phyloP scores from a whole-genome alignment of 192 early-diverging fungal species.

The Backusella circina region DNA sequence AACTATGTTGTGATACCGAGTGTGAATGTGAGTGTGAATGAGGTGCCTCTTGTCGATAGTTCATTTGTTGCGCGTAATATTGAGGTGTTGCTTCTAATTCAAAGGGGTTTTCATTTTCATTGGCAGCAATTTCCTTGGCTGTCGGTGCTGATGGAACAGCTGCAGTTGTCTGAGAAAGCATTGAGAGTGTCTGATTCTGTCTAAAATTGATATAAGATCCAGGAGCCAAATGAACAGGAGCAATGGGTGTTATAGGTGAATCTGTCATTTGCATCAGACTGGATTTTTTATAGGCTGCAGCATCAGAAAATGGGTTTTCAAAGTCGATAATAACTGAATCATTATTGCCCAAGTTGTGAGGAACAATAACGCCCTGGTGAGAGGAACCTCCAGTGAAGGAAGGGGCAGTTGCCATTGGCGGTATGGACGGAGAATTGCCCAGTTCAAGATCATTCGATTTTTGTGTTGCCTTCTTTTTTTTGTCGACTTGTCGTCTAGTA shows the following conservation, averaged over 20 bases:
- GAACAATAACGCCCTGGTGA: neutral
- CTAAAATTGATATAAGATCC: neutral
- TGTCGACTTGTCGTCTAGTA: neutral
- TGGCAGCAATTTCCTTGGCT: constrained; percentile 8
- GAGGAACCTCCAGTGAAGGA: neutral
- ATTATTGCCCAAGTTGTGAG: neutral
- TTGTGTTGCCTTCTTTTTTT: neutral
- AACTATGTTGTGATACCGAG: neutral
- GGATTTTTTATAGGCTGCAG: neutral
- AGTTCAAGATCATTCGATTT: neutral
- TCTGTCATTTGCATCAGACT: neutral
- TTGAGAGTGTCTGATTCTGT: neutral
- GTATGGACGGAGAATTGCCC: neutral
- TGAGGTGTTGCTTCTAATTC: neutral
- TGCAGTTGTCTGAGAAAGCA: neutral
- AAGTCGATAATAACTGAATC: neutral
- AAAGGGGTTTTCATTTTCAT: neutral
- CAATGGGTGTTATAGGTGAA: neutral
- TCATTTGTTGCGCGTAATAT: neutral
- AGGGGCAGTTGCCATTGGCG: neutral
- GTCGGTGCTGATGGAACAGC: constrained; percentile 17
- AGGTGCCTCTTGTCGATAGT: neutral
- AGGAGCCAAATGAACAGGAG: neutral
- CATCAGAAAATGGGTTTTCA: neutral
- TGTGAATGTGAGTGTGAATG: neutral